Evolutionary conservation across 2,329 filamentous ascomycete genomes (phyloP).

Genomic region (Pseudocercospora cruenta): DNA sequence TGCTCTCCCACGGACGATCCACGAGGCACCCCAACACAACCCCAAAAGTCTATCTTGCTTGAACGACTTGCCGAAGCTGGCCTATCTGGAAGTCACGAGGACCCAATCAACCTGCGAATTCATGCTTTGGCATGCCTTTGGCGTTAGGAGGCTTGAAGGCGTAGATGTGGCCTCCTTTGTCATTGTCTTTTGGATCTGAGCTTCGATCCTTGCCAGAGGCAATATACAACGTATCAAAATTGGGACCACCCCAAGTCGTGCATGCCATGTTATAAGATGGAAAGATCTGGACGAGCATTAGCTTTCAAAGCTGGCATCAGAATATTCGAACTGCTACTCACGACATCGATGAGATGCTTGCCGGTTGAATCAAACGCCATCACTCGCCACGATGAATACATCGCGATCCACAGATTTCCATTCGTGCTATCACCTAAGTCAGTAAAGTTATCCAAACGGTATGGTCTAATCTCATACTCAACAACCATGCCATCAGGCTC

Average conservation of each 20-base stretch:
- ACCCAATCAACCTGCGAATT: slow-evolving; percentile 5
- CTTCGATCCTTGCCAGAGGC: slow-evolving; percentile 4
- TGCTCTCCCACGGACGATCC: not conserved
- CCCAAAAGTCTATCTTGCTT: slow-evolving; percentile 1
- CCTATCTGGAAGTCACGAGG: not conserved
- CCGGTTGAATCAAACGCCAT: slow-evolving; percentile 6
- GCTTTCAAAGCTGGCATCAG: not conserved
- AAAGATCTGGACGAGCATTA: not conserved
- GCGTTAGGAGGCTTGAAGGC: slow-evolving; percentile 2
- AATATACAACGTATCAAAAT: slow-evolving; percentile 9
- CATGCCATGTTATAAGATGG: slow-evolving; percentile 13
- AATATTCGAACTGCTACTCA: not conserved
- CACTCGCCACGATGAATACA: slow-evolving; percentile 12
- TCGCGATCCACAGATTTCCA: slow-evolving; percentile 12
- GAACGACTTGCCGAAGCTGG: not conserved
- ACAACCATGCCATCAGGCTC: slow-evolving; percentile 13
- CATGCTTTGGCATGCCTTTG: slow-evolving; percentile 4
- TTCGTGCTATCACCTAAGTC: slow-evolving; percentile 2
- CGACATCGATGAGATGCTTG: slow-evolving; percentile 3
- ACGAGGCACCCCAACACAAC: not conserved
- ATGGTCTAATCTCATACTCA: not conserved
- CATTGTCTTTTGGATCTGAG: slow-evolving; percentile 1
- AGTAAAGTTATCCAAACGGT: not conserved
- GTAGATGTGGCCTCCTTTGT: slow-evolving; percentile 6
- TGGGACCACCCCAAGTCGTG: slow-evolving; percentile 10